Evolutionary conservation across 805 yeast genomes (phyloP), one percentile per base, ranked within the genome.

Genomic region (Suhomyces vadensis): DNA sequence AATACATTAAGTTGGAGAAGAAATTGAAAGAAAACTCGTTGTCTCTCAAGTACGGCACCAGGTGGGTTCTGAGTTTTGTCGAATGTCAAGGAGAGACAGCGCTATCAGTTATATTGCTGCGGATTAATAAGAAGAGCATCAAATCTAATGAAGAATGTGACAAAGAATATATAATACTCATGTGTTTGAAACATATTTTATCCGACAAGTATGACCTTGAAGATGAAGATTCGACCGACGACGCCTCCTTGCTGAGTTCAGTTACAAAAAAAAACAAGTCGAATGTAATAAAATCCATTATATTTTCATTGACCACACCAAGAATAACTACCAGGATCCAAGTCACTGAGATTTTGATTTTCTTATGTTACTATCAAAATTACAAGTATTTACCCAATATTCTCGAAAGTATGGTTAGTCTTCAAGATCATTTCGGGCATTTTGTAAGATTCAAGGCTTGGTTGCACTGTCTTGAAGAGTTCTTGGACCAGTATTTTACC

Each of bases 101-200:
- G 0, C 58, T 71, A 9, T 61, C 73, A 0, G 74, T 67, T 4
- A 58, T 67, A 10, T 59, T 72, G 19, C 55, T 67, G 3, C 55
- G 73, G 31, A 60, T 71, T 27, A 72, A 69, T 50, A 66, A 63
- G 45, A 67, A 70, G 47, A 66, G 71, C 44, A 70, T 71, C 48
- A 72, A 72, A 50, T 66, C 74, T 3, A 71, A 72, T 47, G 75
- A 71, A 23, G 75, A 70, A 44, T 67, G 71, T 29, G 75, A 71
- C 41, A 64, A 55, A 42, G 77, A 72, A 44, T 67, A 51, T 42
- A 48, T 55, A 16, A 71, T 71, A 25, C 67, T 73, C 8, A 63
- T 57, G 47, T 71, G 74, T 42, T 60, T 72, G 41, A 67, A 63
- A 45, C 55, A 60, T 44, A 62, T 70, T 2, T 41, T 71, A 16